Base-by-base conservation (phyloP, 2,329 filamentous ascomycete species). In the Coniochaeta ligniaria region DNA sequence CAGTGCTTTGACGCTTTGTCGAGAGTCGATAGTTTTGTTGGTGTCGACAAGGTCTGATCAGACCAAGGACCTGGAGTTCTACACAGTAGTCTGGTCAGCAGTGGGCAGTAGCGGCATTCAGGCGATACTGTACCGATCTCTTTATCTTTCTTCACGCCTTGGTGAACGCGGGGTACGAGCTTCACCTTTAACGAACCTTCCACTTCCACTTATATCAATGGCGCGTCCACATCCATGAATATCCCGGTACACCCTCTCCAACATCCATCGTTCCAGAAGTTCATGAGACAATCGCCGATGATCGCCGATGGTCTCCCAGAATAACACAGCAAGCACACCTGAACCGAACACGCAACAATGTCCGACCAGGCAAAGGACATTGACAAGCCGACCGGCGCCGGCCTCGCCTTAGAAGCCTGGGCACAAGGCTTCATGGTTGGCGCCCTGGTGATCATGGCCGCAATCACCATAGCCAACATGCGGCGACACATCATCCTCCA, bases 381-480 rank as follows among this genome's bases (percentile, higher is more conserved):
- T 24, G 47, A 26, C 24, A 52, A 52, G 47, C 47, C 47, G 12
- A 22, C 20, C 22, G 47, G 47, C 47, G 54, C 54, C 28, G 54
- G 54, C 16, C 45, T 63, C 26, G 60, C 60, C 1, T 68, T 80
- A 7, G 78, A 80, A 64, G 75, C 76, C 61, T 80, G 78, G 78
- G 75, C 74, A 1, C 77, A 80, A 62, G 78, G 78, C 35, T 71
- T 77, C 60, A 77, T 81, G 77, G 70, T 82, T 1, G 79, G 79
- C 9, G 74, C 75, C 9, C 62, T 82, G 60, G 64, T 81, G 26
- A 76, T 81, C 59, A 80, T 82, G 78, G 70, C 73, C 16, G 74
- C 73, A 0, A 76, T 82, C 56, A 80, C 79, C 0, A 58, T 80
- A 5, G 71, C 76, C n/a, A 81, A 81, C 57, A 81, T 82, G 78